Evolutionary conservation across 495 filamentous ascomycete species (phyloP), one percentile per base, ranked within the genome.

Genomic region (Talaromyces stipitatus): DNA sequence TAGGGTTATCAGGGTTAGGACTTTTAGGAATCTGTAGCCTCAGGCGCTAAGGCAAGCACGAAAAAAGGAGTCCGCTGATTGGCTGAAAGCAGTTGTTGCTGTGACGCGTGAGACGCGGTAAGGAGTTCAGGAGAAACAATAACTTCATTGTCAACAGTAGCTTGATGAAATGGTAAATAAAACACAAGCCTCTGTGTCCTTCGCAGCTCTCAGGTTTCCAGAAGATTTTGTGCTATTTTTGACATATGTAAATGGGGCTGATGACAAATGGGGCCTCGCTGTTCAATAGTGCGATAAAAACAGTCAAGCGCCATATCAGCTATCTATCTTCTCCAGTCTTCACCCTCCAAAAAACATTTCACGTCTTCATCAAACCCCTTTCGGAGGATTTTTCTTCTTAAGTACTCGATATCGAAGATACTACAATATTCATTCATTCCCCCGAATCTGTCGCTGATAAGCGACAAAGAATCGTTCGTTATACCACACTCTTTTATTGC

Each of bases 101-200:
- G 23, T 28, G 54, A 55, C 54, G 54, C 54, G 54, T 55, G 36
- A 46, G 54, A 55, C 54, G 54, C 54, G 54, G 54, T 46, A 54
- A 33, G 51, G 50, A 20, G 28, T n/a, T n/a, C n/a, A 52, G 16
- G 10, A 33, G 30, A 12, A 38, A 38, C 8, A 32, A 10, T 9
- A 41, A 41, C 36, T 41, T 16, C 36, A 41, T 41, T 41, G 36
- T 18, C 36, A 41, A 6, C 16, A n/a, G 36, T 41, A 10, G 16
- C n/a, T n/a, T n/a, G n/a, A n/a, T n/a, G n/a, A n/a, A n/a, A n/a
- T n/a, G n/a, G n/a, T n/a, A n/a, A n/a, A n/a, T n/a, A n/a, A n/a
- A n/a, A n/a, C n/a, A n/a, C n/a, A n/a, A n/a, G n/a, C n/a, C n/a
- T n/a, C n/a, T n/a, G n/a, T n/a, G n/a, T n/a, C n/a, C n/a, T n/a